Evolutionary conservation across 305 asterid species (phyloP), one percentile per base, ranked within the genome.

Genomic region (Fraxinus sp.): DNA sequence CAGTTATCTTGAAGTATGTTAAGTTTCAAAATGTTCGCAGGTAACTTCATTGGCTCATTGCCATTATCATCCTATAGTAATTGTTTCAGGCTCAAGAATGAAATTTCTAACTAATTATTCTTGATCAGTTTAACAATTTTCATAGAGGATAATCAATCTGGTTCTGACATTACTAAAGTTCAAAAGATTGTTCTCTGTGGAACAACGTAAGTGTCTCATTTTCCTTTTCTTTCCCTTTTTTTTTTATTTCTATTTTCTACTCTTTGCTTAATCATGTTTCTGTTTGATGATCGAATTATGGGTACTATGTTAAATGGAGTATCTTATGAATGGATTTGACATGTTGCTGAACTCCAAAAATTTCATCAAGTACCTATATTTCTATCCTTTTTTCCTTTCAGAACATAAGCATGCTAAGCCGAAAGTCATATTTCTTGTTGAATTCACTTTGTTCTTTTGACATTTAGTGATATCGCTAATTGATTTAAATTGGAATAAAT

Each of bases 1-100:
- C 98, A 36, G 90, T 90, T 18, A 59, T 83, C 46, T 85, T 96
- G 86, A 96, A 96, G 88, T 96, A 94, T 84, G 99, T 96, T 82
- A 94, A 96, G 87, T 96, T 96, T 90, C 99, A 94, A 88, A 96
- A 92, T 78, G 98, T 96, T 81, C 98, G 97, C 88, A 94, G 99
- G 99, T 96, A 76, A 73, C 85, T 80, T 81, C 72, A 24, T 75
- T 72, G 37, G 84, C 84, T 78, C 64, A n/a, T 62, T 68, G n/a
- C 18, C 33, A 64, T 41, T 78, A 2, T 85, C 14, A 76, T 52
- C 57, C 22, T 76, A 78, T 83, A 68, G n/a, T n/a, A n/a, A n/a
- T n/a, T n/a, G 37, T 80, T 83, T 0, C 57, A 24, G 36, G 22
- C 37, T 66, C 30, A 55, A 39, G 28, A 76, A 39, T 52, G 46